Evolutionary conservation across 176 grass and related monocot genomes (phyloP).

Genomic region (Dactylis glomerata): DNA sequence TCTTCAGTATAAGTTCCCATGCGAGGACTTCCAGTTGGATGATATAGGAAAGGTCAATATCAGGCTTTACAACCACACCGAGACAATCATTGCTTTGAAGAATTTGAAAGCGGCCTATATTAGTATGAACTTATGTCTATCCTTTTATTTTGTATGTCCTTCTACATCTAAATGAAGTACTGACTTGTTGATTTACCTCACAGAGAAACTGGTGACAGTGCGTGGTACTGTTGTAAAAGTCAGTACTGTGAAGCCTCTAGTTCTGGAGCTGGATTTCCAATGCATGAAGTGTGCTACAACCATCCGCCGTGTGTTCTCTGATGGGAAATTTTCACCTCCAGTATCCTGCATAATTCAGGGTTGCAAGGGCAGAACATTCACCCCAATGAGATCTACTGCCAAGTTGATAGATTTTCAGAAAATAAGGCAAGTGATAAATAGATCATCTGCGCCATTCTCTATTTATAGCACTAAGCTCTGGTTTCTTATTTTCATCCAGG

Average conservation of each 20-base stretch:
- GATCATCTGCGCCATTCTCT: slow-evolving; percentile 3
- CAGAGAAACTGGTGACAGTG: slow-evolving; percentile 82
- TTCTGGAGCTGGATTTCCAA: slow-evolving; percentile 51
- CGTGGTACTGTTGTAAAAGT: slow-evolving; percentile 85
- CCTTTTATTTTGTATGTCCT: neutral
- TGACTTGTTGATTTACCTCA: slow-evolving; percentile 36
- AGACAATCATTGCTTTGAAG: slow-evolving; percentile 57
- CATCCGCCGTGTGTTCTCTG: slow-evolving; percentile 44
- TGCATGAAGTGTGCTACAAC: slow-evolving; percentile 62
- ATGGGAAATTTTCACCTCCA: slow-evolving; percentile 90
- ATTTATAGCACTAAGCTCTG: slow-evolving; percentile 17
- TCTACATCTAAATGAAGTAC: slow-evolving; percentile 7
- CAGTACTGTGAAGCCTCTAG: slow-evolving; percentile 84
- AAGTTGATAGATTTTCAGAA: slow-evolving; percentile 92
- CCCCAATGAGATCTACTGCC: slow-evolving; percentile 57
- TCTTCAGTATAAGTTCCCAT: slow-evolving; percentile 37
- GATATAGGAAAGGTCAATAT: slow-evolving; percentile 68
- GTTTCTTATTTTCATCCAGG: slow-evolving; percentile 40
- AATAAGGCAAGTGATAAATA: slow-evolving; percentile 60
- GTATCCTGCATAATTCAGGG: slow-evolving; percentile 55
- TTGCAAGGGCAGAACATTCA: slow-evolving; percentile 85
- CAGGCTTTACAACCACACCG: slow-evolving; percentile 73
- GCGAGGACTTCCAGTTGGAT: slow-evolving; percentile 22
- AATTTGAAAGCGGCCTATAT: slow-evolving; percentile 87
- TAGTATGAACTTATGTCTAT: slow-evolving; percentile 41